Evolutionary conservation across 805 yeast genomes (phyloP), one percentile per base, ranked within the genome.

Genomic region (Saccharomyces cerevisiae): DNA sequence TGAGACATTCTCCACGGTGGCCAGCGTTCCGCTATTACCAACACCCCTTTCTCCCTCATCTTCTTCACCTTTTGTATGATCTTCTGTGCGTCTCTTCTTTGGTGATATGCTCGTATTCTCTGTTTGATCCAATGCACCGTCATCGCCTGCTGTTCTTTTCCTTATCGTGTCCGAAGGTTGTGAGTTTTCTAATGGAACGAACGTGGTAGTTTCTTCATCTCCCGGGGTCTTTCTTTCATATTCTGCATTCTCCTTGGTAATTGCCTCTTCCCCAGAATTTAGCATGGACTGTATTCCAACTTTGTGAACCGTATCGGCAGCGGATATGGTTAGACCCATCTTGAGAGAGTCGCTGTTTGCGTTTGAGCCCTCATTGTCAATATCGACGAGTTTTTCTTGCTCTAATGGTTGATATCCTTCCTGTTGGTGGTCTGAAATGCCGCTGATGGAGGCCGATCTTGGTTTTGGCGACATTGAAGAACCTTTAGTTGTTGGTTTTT

Each of bases 261-360:
- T 60, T 49, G 17, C 59, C 59, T 54, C 70, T 57, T 57, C 67
- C 36, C 53, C 63, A 11, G 59, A 52, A 49, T 64, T 64, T 26
- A 64, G 54, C 51, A 64, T 64, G 2, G 68, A 58, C 22, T 64
- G 57, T 22, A 64, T 61, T 11, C 68, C 66, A 13, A 63, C 58
- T 52, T 64, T 64, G 29, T 36, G 43, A 4, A 36, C 22, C 1
- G 43, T 22, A 17, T 24, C 43, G 2, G 43, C 22, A 4, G 43
- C 43, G 2, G 24, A 17, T 21, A 36, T 36, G 11, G 43, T 36
- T 21, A 17, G 43, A 17, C 22, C 43, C 43, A 36, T 36, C 24
- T 36, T 36, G 13, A n/a, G 43, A 3, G 43, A 4, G 8, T 36
- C 43, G 43, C 4, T 17, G 17, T 36, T 36, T 17, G 17, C 17